Evolutionary conservation across 768 basidiomycete genomes (phyloP).

Genomic region (Asterophora lycoperdoides): DNA sequence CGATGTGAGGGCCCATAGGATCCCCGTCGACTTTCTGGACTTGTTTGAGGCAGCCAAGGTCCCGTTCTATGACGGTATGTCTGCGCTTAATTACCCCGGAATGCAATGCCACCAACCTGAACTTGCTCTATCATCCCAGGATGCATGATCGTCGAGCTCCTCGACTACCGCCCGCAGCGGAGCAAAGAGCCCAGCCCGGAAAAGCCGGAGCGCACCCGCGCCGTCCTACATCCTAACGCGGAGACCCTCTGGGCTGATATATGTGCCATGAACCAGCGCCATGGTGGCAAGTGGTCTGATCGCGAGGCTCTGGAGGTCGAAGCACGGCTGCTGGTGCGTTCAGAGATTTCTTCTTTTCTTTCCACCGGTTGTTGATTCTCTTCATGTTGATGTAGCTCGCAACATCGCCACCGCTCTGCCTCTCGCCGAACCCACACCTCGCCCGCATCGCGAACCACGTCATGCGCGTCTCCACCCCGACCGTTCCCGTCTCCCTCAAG

Average conservation of each 20-base stretch:
- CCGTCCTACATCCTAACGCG: conserved; percentile 71
- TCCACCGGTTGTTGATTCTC: neutral
- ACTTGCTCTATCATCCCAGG: too few relatives aligned
- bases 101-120: too few relatives aligned
- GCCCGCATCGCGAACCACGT: conserved; percentile 73
- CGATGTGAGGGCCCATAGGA: conserved; percentile 76
- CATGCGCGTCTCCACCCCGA: conserved; percentile 65
- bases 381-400: conserved; percentile 48
- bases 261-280: conserved; percentile 59
- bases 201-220: conserved; percentile 60
- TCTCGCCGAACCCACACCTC: conserved; percentile 76
- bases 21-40: conserved; percentile 83
- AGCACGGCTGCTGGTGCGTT: conserved; percentile 64
- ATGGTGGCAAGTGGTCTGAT: conserved; percentile 63
- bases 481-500: conserved; percentile 70
- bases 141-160: conserved; percentile 80
- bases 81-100: conserved; percentile 11
- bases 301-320: conserved; percentile 69
- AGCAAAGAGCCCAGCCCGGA: conserved; percentile 53
- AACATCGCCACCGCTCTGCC: conserved; percentile 70
- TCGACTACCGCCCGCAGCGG: conserved; percentile 66
- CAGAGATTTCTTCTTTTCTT: neutral
- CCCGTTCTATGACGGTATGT: conserved; percentile 79
- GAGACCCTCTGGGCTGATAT: conserved; percentile 81
- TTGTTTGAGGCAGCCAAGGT: conserved; percentile 69